Conservation (phyloP, 2,329 filamentous ascomycete species). For the Aspergillus sp. region DNA sequence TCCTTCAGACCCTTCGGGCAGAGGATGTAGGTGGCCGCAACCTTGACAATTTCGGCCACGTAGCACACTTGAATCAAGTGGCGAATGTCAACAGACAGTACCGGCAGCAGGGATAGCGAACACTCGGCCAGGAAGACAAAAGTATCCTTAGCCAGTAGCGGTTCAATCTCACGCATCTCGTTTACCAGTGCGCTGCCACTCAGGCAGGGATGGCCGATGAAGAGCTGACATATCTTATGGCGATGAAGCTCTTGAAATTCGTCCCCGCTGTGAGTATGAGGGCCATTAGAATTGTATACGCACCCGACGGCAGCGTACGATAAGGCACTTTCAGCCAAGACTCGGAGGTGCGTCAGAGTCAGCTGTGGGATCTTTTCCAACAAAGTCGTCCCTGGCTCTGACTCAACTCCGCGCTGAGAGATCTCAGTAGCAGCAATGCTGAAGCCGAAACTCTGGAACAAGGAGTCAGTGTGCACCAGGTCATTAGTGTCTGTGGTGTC, state of each 20-base stretch:
- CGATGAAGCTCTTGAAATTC: slow-evolving; percentile 71
- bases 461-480: slow-evolving; percentile 48
- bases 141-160: slow-evolving; percentile 41
- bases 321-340: slow-evolving; percentile 83
- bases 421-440: slow-evolving; percentile 90
- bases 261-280: slow-evolving; percentile 56
- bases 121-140: slow-evolving; percentile 74
- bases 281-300: slow-evolving; percentile 62
- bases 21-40: slow-evolving; percentile 60
- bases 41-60: slow-evolving; percentile 85
- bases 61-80: slow-evolving; percentile 86
- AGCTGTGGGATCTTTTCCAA: slow-evolving; percentile 84
- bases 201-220: slow-evolving; percentile 58
- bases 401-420: slow-evolving; percentile 80
- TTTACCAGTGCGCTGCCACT: slow-evolving; percentile 36
- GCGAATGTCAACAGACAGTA: slow-evolving; percentile 71
- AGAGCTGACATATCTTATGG: slow-evolving; percentile 74
- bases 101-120: slow-evolving; percentile 68
- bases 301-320: slow-evolving; percentile 80
- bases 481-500: slow-evolving; percentile 49
- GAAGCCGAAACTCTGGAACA: slow-evolving; percentile 65
- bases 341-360: slow-evolving; percentile 79
- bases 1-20: slow-evolving; percentile 41
- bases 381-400: slow-evolving; percentile 71
- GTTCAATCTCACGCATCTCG: slow-evolving; percentile 42